phyloP scores from a whole-genome alignment of 2,329 filamentous ascomycete species.

The Corynespora cassiicola region DNA sequence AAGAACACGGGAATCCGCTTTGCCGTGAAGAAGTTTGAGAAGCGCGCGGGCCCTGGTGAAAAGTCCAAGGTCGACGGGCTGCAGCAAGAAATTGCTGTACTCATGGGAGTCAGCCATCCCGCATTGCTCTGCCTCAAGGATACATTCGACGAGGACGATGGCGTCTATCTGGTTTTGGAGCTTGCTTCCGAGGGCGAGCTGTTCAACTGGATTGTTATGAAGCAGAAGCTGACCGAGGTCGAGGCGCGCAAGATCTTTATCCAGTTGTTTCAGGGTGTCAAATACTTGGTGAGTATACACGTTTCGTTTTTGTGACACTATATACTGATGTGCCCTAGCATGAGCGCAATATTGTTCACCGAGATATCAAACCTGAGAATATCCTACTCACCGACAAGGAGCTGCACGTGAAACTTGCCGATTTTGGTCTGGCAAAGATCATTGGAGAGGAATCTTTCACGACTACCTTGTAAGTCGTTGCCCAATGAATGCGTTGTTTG shows the following conservation, averaged over 20 bases:
- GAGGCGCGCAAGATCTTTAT: conserved; percentile 87
- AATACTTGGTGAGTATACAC: conserved; percentile 77
- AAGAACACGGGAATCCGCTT: conserved; percentile 81
- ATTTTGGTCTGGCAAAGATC: conserved; percentile 97
- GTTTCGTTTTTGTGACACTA: background rate
- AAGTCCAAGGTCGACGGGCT: conserved; percentile 82
- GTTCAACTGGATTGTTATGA: conserved; percentile 93
- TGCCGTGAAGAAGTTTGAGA: conserved; percentile 95
- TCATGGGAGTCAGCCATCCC: conserved; percentile 97
- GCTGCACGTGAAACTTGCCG: conserved; percentile 86
- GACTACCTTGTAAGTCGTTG: conserved; percentile 73
- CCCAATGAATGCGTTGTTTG: background rate
- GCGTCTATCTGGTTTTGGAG: conserved; percentile 90
- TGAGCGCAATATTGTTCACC: conserved; percentile 94
- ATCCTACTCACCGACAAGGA: conserved; percentile 88
- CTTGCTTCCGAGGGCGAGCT: conserved; percentile 91
- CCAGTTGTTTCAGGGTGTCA: conserved; percentile 91
- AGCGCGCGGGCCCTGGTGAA: conserved; percentile 81
- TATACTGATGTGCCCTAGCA: conserved; percentile 67
- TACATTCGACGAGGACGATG: conserved; percentile 89
- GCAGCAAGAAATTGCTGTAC: conserved; percentile 93
- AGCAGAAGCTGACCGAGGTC: conserved; percentile 83
- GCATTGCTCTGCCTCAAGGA: conserved; percentile 93
- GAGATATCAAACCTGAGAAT: conserved; percentile 97
- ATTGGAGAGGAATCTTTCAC: conserved; percentile 99